phyloP scores from a whole-genome alignment of 2,329 filamentous ascomycete genomes.

The Neoscytalidium dimidiatum region DNA sequence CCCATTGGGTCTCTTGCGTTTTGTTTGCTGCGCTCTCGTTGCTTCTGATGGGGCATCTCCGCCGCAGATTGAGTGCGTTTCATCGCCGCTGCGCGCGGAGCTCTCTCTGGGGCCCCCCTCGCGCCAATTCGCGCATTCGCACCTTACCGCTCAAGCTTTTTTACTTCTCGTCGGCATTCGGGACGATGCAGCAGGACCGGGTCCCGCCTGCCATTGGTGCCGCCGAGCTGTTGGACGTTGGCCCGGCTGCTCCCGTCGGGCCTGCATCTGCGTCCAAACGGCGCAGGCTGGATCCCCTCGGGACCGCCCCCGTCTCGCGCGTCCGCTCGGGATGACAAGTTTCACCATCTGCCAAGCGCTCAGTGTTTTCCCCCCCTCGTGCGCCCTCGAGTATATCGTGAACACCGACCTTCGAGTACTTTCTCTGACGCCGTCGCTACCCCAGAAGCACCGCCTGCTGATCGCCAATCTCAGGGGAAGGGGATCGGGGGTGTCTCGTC shows the following conservation, averaged over 20 bases:
- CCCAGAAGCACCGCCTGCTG: constrained; percentile 7
- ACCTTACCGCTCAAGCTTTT: background rate
- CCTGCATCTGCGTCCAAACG: constrained; percentile 13
- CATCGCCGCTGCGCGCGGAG: background rate
- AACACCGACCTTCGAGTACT: background rate
- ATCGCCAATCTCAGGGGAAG: constrained; percentile 18
- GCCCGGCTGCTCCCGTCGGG: constrained; percentile 16
- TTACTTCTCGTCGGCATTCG: constrained; percentile 9
- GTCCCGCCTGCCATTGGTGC: background rate
- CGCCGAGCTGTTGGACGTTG: constrained; percentile 17
- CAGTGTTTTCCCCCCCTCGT: background rate
- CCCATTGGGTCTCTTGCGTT: constrained; percentile 8
- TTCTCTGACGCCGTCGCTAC: background rate
- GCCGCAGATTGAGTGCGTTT: constrained; percentile 17
- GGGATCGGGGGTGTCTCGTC: constrained; percentile 9
- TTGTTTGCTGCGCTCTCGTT: constrained; percentile 10
- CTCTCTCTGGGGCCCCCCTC: background rate
- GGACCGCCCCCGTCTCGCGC: background rate
- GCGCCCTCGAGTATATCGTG: background rate
- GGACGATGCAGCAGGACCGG: constrained; percentile 16
- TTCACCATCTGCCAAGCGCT: constrained; percentile 3
- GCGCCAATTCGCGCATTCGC: background rate
- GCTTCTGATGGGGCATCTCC: background rate
- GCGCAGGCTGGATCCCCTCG: background rate
- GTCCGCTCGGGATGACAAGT: background rate